Evolutionary conservation across 2,329 filamentous ascomycete genomes (phyloP), one percentile per base, ranked within the genome.

Genomic region (Trichoderma oligosporum): DNA sequence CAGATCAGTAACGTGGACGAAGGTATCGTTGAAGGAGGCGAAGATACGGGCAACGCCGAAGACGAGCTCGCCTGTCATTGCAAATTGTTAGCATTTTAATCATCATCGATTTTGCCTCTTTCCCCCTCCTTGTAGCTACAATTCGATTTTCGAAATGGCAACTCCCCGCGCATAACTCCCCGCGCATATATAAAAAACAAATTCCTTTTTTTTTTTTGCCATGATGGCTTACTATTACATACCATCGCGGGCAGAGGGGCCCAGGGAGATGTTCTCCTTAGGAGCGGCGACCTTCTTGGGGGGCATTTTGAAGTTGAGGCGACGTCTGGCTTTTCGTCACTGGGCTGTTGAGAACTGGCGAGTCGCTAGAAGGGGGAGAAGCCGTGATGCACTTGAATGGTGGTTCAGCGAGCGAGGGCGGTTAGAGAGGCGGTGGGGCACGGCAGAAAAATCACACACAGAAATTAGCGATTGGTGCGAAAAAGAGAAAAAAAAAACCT

Each of bases 1-100:
- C 78, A 99, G 91, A 96, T 97, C 94, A 83, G 94, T 99, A 76
- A 99, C 91, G 83, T 99, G 94, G 76, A 99, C 94, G 82, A 91
- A 91, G 76, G 88, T 91, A 73, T 91, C 88, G 81, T 91, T 91
- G 85, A 91, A 91, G 66, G 90, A 96, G 73, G 92, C 92, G 80
- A 97, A 74, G 83, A 97, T 97, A 78, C 92, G 90, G 76, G 92
- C 92, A 81, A 96, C 92, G 78, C 92, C 92, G 78, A 97, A 97
- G 78, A 96, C 91, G 78, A 96, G 89, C 82, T 96, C 91, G 81
- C 91, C 91, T 93, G 67, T 65, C n/a, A n/a, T n/a, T 61, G 48
- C 61, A 31, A 55, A 47, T 31, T 42, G 58, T 65, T 46, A 67
- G 63, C 51, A 51, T 20, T n/a, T n/a, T n/a, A n/a, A 4, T 41